These are phyloP conservation scores for Saccharomycopsis microspora DNA, from an alignment of 805 yeast genomes.

Conservation along the genomic window DNA sequence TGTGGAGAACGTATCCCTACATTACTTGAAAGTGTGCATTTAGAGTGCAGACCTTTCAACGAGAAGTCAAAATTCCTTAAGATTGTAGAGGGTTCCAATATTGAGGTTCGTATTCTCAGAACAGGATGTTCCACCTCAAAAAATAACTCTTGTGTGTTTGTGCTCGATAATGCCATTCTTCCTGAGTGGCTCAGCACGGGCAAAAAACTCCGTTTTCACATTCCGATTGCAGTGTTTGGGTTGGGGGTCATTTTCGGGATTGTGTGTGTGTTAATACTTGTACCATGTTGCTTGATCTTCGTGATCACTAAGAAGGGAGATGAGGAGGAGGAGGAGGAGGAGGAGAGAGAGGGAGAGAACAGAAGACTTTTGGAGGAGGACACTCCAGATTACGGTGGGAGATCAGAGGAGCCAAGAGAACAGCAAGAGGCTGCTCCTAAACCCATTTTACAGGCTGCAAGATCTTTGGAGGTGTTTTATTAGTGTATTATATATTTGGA, in stretches of 20 bases:
- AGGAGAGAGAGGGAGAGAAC: not conserved
- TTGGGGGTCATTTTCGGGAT: slow-evolving; percentile 58
- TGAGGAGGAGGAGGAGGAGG: slow-evolving; percentile 1
- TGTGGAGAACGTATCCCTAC: slow-evolving; percentile 39
- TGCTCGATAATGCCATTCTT: slow-evolving; percentile 58
- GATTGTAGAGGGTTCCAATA: slow-evolving; percentile 37
- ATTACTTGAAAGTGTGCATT: slow-evolving; percentile 30
- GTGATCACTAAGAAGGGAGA: slow-evolving; percentile 21
- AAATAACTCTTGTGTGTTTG: slow-evolving; percentile 39
- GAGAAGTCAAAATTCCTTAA: slow-evolving; percentile 28
- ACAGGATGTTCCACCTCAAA: slow-evolving; percentile 46
- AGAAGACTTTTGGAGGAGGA: too few relatives aligned
- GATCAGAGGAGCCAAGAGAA: too few relatives aligned
- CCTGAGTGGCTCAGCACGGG: slow-evolving; percentile 48
- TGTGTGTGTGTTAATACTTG: slow-evolving; percentile 25
- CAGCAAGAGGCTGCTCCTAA: too few relatives aligned
- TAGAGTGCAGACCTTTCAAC: slow-evolving; percentile 31
- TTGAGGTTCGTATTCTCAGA: slow-evolving; percentile 45
- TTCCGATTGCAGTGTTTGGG: slow-evolving; percentile 59
- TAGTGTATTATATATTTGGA: too few relatives aligned
- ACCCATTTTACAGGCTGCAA: too few relatives aligned
- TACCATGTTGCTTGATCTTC: slow-evolving; percentile 27
- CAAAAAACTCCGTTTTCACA: slow-evolving; percentile 40
- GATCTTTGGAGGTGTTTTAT: too few relatives aligned
- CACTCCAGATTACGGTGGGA: too few relatives aligned